phyloP scores from a whole-genome alignment of 306 rosid species.

The Cucumis melo region DNA sequence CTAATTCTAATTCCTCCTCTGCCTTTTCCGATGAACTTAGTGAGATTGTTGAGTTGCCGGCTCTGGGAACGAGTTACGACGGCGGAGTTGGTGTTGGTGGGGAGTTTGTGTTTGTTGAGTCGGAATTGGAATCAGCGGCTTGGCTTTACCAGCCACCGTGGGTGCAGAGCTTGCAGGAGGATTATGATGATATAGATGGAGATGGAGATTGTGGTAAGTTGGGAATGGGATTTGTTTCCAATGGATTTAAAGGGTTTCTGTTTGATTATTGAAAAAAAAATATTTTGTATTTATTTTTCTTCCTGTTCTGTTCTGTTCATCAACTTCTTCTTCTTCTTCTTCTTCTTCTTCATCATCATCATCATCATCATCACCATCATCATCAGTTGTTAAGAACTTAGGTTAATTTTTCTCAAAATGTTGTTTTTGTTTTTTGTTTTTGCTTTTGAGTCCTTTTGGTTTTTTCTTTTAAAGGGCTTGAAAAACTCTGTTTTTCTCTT shows the following conservation, averaged over 20 bases:
- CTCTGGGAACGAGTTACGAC: constrained; percentile 29
- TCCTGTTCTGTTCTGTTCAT: no score
- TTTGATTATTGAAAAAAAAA: constrained; percentile 26
- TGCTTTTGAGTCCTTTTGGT: constrained; percentile 23
- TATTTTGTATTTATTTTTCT: no score
- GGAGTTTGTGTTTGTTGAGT: constrained; percentile 54
- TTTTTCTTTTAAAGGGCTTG: constrained; percentile 29
- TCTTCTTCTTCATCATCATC: no score
- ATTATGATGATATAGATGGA: background rate
- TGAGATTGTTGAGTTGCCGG: constrained; percentile 62
- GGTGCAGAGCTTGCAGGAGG: constrained; percentile 28
- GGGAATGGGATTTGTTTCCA: constrained; percentile 1
- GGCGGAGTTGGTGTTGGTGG: constrained; percentile 4
- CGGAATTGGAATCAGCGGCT: constrained; percentile 13
- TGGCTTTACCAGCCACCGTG: constrained; percentile 65
- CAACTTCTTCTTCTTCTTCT: no score
- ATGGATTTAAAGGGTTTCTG: constrained; percentile 24
- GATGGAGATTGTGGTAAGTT: background rate
- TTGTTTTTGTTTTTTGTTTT: background rate
- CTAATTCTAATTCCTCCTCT: background rate
- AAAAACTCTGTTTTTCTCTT: background rate
- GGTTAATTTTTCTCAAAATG: background rate
- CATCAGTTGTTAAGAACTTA: background rate
- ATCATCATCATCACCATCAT: no score
- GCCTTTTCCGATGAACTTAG: constrained; percentile 42